phyloP scores from a whole-genome alignment of 1,139 yeast species.

The Hyphopichia khmerensis region DNA sequence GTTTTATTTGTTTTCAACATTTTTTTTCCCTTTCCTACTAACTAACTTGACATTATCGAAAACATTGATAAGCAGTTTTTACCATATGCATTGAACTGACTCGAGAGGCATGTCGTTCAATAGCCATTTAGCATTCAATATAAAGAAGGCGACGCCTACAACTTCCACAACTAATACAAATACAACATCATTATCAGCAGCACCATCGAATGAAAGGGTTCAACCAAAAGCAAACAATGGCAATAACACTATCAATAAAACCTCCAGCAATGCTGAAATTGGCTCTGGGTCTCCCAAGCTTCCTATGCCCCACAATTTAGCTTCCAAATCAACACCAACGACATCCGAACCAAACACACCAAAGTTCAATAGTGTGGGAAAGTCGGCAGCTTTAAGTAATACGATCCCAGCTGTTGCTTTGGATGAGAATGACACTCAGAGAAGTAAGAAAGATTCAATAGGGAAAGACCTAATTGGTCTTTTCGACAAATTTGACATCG shows the following conservation, averaged over 20 bases:
- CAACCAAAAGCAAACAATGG: not conserved
- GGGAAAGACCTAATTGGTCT: slow-evolving; percentile 33
- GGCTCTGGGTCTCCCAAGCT: slow-evolving; percentile 4
- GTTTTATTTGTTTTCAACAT: too few species aligned
- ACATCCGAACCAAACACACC: slow-evolving; percentile 3
- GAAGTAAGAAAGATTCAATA: slow-evolving; percentile 19
- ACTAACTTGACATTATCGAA: too few species aligned
- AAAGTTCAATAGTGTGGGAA: not conserved
- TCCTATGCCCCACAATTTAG: slow-evolving; percentile 20
- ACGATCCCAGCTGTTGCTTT: not conserved
- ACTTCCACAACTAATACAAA: slow-evolving; percentile 42
- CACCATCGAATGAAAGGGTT: slow-evolving; percentile 7
- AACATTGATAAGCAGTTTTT: too few species aligned
- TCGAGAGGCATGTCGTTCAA: slow-evolving; percentile 28
- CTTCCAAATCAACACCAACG: slow-evolving; percentile 12
- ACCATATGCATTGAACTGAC: not conserved
- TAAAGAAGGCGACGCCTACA: slow-evolving; percentile 44
- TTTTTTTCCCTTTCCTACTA: too few species aligned
- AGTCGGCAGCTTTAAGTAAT: not conserved
- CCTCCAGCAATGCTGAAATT: not conserved
- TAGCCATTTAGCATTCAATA: slow-evolving; percentile 36
- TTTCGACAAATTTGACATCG: slow-evolving; percentile 41
- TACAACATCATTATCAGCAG: slow-evolving; percentile 20
- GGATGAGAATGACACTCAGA: slow-evolving; percentile 4
- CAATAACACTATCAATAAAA: not conserved